Conservation (phyloP, 2,329 filamentous ascomycete species). For the Macrophomina tecta region DNA sequence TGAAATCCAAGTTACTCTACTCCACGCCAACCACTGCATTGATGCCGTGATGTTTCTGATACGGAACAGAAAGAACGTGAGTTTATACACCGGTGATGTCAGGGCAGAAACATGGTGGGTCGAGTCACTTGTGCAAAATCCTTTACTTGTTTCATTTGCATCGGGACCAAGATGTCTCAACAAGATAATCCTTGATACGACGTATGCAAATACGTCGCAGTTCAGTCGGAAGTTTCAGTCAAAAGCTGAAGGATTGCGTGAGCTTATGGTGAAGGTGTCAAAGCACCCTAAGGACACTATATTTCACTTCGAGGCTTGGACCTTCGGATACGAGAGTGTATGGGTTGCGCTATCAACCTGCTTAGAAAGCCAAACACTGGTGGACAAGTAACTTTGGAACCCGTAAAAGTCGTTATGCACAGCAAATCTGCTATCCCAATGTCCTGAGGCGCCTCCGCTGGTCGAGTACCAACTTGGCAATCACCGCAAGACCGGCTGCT, state of each 20-base stretch:
- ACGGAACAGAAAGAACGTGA: conserved; percentile 70
- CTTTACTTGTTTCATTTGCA: conserved; percentile 76
- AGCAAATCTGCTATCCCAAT: conserved; percentile 48
- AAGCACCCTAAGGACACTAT: conserved; percentile 74
- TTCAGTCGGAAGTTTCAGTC: conserved; percentile 61
- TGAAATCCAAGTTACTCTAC: conserved; percentile 78
- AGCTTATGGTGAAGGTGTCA: conserved; percentile 72
- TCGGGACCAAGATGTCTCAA: conserved; percentile 61
- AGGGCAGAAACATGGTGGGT: conserved; percentile 89
- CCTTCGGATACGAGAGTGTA: conserved; percentile 90
- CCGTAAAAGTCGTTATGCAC: conserved; percentile 69
- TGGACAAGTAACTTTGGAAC: conserved; percentile 78
- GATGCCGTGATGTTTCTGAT: conserved; percentile 94
- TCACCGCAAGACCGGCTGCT: conserved; percentile 68
- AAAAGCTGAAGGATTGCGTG: conserved; percentile 76
- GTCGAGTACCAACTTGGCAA: conserved; percentile 80
- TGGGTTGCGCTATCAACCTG: conserved; percentile 81
- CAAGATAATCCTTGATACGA: conserved; percentile 89
- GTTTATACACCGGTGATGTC: conserved; percentile 89
- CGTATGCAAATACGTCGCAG: conserved; percentile 65
- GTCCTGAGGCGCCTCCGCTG: conserved; percentile 69
- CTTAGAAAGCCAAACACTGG: conserved; percentile 74
- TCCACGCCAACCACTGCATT: conserved; percentile 91
- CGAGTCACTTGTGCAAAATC: conserved; percentile 72
- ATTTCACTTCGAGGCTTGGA: conserved; percentile 90